Base-by-base conservation (phyloP, 768 basidiomycete genomes). In the Gymnopilus dilepis region DNA sequence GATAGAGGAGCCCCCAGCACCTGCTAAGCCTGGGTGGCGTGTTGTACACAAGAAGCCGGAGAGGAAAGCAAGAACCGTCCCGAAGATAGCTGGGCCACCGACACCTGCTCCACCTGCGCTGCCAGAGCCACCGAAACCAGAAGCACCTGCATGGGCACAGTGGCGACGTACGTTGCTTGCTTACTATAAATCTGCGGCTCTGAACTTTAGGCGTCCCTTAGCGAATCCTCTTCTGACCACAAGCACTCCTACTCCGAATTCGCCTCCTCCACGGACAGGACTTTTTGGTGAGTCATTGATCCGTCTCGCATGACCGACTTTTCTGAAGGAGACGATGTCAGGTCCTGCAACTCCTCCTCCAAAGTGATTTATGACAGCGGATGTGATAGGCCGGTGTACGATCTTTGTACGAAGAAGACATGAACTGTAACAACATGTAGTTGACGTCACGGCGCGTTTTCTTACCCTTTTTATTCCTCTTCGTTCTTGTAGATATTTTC, bases 81-180 rank as follows among this genome's bases (percentile, higher is more conserved):
- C 76, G 33, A 82, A 81, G 67, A 80, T 76, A 8, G 72, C 74
- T 2, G 72, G 76, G 1, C 74, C 77, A 4, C 78, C 77, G 15
- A 77, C 82, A 6, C 71, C 78, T 4, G 72, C 79, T 12, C 79
- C 77, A 17, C 79, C 79, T 0, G 77, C 81, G 0, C 71, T 69
- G 0, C 76, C 81, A 1, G 80, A 80, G 6, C 75, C 80, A 11
- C 80, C 81, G 0, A 82, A 84, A 67, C 80, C 83, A 0, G 81
- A 83, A 34, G 19, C 85, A 28, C 90, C 91, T n/a, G 84, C 92
- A 1, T 94, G 92, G 92, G 86, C 91, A 0, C 90, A 92, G 67
- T 94, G 91, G 92, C 82, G 87, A 79, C 92, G 91, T 94, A 71
- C 56, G 85, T 80, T 34, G 37, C 4, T 40, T 37, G n/a, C 53